Base-by-base conservation (phyloP, 2,329 filamentous ascomycete species). In the Venturia nashicola region DNA sequence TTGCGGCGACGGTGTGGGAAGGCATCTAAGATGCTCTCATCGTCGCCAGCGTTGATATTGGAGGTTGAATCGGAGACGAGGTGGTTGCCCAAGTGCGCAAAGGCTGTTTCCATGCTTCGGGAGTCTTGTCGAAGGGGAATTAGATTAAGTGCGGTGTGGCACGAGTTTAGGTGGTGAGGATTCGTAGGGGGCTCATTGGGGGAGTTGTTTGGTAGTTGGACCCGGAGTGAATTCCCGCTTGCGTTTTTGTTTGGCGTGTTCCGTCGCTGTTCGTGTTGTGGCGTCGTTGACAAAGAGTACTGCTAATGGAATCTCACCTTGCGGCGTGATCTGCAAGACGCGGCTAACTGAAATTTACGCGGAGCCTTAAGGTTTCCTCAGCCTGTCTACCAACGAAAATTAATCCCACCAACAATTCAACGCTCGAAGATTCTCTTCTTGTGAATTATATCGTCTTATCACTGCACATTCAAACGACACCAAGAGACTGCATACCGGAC, bases 31-130 rank as follows among this genome's bases (percentile, higher is more conserved):
- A 93, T 82, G 77, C 83, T 89, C 76, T 96, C 91, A 71, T 96
- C 91, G 77, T 95, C 91, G 71, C 89, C 86, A 68, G 91, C 91
- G 72, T 95, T 96, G 76, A 97, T 96, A 67, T 88, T 90, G 66
- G 88, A 86, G 63, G 87, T 89, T 62, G 88, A 91, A 77, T 92
- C 89, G 71, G 89, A 91, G 72, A 94, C 86, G 69, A 92, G 80
- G 77, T 92, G 88, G 78, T 94, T 96, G 71, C 88, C 89, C 59
- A 60, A 60, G 59, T 60, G 42, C 59, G 59, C 42, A 23, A 60
- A 60, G 59, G 59, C 59, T 60, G 39, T 44, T 60, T 60, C 59
- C 59, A 60, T 60, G 16, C 27, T 54, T 57, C 32, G 51, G 27
- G 51, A n/a, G 27, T 34, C 32, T 57, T 36, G 51, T 57, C 27